Evolutionary conservation across 1,284 basidiomycete genomes (phyloP).

Genomic region (Naganishia sp.): DNA sequence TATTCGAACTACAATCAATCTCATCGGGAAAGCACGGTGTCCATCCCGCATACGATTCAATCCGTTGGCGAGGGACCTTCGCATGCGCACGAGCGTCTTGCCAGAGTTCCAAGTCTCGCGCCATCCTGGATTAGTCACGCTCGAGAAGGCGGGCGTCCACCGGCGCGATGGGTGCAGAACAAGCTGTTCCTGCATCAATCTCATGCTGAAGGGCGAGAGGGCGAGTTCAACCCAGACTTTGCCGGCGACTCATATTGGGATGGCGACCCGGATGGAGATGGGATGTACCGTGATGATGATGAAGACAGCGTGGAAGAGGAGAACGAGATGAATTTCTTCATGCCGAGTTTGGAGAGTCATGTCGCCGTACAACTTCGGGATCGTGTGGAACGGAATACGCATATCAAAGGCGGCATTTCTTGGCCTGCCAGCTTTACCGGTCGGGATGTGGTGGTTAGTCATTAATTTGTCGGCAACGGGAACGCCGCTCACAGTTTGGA

Average conservation of each 20-base stretch:
- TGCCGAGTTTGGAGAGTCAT: constrained; percentile 82
- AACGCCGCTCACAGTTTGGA: neutral
- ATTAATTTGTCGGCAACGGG: constrained; percentile 3
- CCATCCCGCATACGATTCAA: constrained; percentile 23
- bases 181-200: constrained; percentile 52
- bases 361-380: constrained; percentile 84
- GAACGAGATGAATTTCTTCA: constrained; percentile 76
- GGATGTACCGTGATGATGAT: constrained; percentile 58
- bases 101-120: constrained; percentile 18
- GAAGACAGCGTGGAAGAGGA: constrained; percentile 60
- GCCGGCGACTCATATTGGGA: constrained; percentile 33
- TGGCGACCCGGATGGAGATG: constrained; percentile 48
- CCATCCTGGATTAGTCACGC: constrained; percentile 33
- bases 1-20: constrained; percentile 7
- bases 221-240: constrained; percentile 55
- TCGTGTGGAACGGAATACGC: constrained; percentile 77
- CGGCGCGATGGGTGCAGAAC: constrained; percentile 49
- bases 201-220: constrained; percentile 50
- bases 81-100: constrained; percentile 18
- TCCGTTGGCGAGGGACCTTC: constrained; percentile 33
- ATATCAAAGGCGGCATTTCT: constrained; percentile 86
- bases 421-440: constrained; percentile 87
- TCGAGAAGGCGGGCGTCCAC: constrained; percentile 36
- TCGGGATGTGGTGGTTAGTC: constrained; percentile 82
- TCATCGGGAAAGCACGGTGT: constrained; percentile 31